A percentile compares a stretch with the other conserved stretches of the same genome.
These are phyloP conservation scores for Glarea lozoyensis DNA, from an alignment of 495 filamentous ascomycete species.

Conservation along the genomic window DNA sequence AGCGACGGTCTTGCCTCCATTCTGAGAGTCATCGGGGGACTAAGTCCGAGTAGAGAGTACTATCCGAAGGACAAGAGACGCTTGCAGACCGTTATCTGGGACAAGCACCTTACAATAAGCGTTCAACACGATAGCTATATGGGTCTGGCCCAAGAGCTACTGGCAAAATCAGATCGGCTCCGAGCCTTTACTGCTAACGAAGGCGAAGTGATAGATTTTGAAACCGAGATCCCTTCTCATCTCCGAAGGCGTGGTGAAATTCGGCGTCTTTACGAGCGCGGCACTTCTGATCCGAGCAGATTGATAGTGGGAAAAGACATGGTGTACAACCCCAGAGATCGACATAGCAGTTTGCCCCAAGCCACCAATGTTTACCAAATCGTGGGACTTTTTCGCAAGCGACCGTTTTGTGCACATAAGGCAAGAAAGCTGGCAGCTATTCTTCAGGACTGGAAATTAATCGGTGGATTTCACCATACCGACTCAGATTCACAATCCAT, in stretches of 20 bases:
- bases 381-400: constrained; percentile 21
- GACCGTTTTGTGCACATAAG: constrained; percentile 17
- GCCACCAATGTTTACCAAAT: constrained; percentile 24
- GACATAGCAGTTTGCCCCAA: constrained; percentile 2
- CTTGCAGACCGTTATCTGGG: constrained; percentile 45
- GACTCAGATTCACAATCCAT: constrained; percentile 7
- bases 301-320: constrained; percentile 10
- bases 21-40: constrained; percentile 27
- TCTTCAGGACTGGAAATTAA: constrained; percentile 21
- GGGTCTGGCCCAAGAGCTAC: constrained; percentile 30
- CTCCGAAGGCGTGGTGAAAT: constrained; percentile 28
- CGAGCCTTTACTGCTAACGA: constrained; percentile 38
- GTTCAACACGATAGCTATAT: constrained; percentile 47
- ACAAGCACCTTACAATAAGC: constrained; percentile 28
- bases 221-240: constrained; percentile 9
- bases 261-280: constrained; percentile 32
- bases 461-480: constrained; percentile 26
- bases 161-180: constrained; percentile 24
- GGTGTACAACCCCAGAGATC: constrained; percentile 16
- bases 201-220: constrained; percentile 31
- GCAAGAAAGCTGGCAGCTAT: constrained; percentile 14
- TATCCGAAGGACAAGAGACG: constrained; percentile 42
- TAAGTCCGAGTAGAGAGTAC: constrained; percentile 41
- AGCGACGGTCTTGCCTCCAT: constrained; percentile 17
- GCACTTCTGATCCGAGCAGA: constrained; percentile 5